A percentile compares a stretch with the other conserved stretches of the same genome.
Conservation (phyloP, 768 basidiomycete species). For the Suillus subalutaceus region DNA sequence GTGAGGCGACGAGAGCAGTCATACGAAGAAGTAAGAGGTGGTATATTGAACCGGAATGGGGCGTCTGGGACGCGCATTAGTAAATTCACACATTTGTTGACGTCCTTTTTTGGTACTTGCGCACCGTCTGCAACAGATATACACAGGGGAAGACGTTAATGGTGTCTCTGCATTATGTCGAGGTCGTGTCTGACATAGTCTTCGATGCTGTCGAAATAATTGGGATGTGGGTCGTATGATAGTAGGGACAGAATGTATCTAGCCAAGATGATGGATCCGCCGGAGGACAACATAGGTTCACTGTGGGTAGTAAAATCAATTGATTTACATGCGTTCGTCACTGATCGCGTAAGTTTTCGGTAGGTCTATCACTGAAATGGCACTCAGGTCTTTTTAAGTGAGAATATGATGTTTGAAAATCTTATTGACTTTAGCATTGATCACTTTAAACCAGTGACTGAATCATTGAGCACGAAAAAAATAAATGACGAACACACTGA, state of each 20-base stretch:
- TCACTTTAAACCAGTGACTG: too few relatives aligned
- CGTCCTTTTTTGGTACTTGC: background rate
- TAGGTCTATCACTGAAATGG: too few relatives aligned
- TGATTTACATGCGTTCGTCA: background rate
- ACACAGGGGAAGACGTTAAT: background rate
- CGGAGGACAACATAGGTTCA: background rate
- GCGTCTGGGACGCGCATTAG: too few relatives aligned
- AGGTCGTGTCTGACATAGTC: background rate
- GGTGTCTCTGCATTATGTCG: slow-evolving; percentile 6
- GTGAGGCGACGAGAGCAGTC: too few relatives aligned
- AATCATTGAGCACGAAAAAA: too few relatives aligned
- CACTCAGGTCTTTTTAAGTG: too few relatives aligned
- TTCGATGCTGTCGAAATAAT: background rate
- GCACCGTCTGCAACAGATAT: background rate
- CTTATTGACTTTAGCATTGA: too few relatives aligned
- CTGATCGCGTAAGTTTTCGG: background rate
- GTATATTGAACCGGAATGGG: too few relatives aligned
- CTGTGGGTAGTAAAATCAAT: background rate
- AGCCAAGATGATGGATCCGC: background rate
- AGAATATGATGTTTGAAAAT: too few relatives aligned
- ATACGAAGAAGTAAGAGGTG: too few relatives aligned
- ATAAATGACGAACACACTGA: too few relatives aligned
- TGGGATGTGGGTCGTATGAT: background rate
- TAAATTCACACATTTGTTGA: too few relatives aligned
- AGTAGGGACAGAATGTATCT: background rate